Base-by-base conservation (phyloP, 2,329 filamentous ascomycete genomes). In the Colletotrichum sp. region DNA sequence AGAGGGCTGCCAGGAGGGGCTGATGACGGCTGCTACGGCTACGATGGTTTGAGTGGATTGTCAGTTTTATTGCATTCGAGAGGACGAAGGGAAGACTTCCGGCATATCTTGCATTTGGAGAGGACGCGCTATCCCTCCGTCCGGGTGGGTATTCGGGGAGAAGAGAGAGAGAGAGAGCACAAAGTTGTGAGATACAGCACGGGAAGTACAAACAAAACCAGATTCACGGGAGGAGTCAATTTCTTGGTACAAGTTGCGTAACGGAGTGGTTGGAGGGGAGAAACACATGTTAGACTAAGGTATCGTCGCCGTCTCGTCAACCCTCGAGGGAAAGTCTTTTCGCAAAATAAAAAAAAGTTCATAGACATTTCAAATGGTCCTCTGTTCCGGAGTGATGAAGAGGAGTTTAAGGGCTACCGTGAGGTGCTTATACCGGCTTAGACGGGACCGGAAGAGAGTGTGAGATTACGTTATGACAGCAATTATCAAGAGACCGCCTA, bases 1-100 rank as follows among this genome's bases (percentile, higher is more conserved):
- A 86, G 79, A 87, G 83, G 80, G 80, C 81, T 36, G 83, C 83
- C 76, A 78, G 81, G 65, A 75, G 70, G 71, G 49, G 74, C 16
- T 76, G 71, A 75, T 34, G 30, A 32, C 24, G 62, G 34, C n/a
- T 28, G 26, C 34, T 21, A 24, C 10, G 13, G 64, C 21, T 57
- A 39, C 55, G 12, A 18, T 28, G n/a, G 66, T n/a, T 49, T 49
- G 8, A 12, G 44, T 49, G 44, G 44, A 12, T 21, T 21, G n/a
- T 49, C 44, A 49, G n/a, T n/a, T 49, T 49, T 12, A 49, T 49
- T 21, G 44, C 44, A 59, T 59, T 59, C 8, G 24, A 16, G 32
- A 26, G 7, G 28, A 28, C 18, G 28, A 32, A n/a, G 52, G 26
- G 26, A 28, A 28, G 21, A 59, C 55, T 49, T 49, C 44, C 44